These are phyloP conservation scores for Backusella westeae DNA, from an alignment of 192 early-diverging fungal species.

Conservation along the genomic window DNA sequence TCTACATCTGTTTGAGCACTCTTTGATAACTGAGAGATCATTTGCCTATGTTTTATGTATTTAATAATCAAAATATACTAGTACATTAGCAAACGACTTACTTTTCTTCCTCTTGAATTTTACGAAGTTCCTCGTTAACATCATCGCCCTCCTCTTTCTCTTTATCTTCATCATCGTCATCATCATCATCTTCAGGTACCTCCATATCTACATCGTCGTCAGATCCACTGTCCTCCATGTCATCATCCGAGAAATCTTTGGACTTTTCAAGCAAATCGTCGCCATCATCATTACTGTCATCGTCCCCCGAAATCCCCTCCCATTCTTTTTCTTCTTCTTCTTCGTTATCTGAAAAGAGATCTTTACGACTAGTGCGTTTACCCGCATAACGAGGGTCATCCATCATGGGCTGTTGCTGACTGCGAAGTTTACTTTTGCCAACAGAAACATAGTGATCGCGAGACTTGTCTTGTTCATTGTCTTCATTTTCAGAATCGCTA, in stretches of 20 bases:
- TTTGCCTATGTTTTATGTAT: slow-evolving; percentile 39
- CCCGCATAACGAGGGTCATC: slow-evolving; percentile 76
- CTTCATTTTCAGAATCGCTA: slow-evolving; percentile 42
- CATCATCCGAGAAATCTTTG: slow-evolving; percentile 37
- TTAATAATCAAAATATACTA: background rate
- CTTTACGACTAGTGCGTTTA: slow-evolving; percentile 63
- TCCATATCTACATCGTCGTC: slow-evolving; percentile 35
- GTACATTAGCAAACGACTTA: background rate
- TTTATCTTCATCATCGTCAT: slow-evolving; percentile 41
- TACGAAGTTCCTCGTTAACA: slow-evolving; percentile 61
- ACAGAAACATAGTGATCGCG: slow-evolving; percentile 70
- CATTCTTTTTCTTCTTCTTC: slow-evolving; percentile 29
- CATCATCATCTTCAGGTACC: slow-evolving; percentile 41
- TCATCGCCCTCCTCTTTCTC: slow-evolving; percentile 39
- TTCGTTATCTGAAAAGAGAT: slow-evolving; percentile 48
- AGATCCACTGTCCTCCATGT: slow-evolving; percentile 36
- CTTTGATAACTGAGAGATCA: slow-evolving; percentile 76
- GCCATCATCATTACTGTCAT: slow-evolving; percentile 38
- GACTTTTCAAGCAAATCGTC: slow-evolving; percentile 44
- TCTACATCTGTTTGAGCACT: slow-evolving; percentile 77
- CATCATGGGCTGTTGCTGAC: slow-evolving; percentile 55
- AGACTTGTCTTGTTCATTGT: slow-evolving; percentile 43
- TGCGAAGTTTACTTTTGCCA: slow-evolving; percentile 68
- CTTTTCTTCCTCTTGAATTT: slow-evolving; percentile 82
- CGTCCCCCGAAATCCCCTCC: slow-evolving; percentile 25